Conservation (phyloP, 2,329 filamentous ascomycete species). For the Fusarium albosuccineum region DNA sequence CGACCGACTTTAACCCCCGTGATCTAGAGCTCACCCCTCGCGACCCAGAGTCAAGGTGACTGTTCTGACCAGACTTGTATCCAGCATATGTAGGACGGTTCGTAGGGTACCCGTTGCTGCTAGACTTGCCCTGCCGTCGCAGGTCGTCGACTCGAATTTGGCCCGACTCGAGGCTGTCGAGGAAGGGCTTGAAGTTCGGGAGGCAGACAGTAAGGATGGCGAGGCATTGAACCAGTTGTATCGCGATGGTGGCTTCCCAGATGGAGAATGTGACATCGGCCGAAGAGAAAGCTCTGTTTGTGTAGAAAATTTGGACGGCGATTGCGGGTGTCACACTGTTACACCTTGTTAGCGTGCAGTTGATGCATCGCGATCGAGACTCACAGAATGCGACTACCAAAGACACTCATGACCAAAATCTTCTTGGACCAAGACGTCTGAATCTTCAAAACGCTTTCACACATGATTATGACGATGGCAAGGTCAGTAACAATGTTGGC, state of each 20-base stretch:
- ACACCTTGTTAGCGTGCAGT: constrained; percentile 9
- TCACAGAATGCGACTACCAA: constrained; percentile 49
- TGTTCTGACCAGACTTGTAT: constrained; percentile 39
- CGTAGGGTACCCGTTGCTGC: constrained; percentile 41
- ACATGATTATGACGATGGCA: constrained; percentile 44
- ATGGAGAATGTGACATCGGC: constrained; percentile 40
- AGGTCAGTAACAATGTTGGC: constrained; percentile 50
- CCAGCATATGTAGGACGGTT: constrained; percentile 39
- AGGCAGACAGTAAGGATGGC: constrained; percentile 46
- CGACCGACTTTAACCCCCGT: constrained; percentile 7
- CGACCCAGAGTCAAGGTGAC: constrained; percentile 16
- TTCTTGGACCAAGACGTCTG: constrained; percentile 47
- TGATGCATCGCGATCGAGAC: constrained; percentile 9
- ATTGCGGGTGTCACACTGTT: constrained; percentile 46
- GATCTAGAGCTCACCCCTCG: constrained; percentile 6
- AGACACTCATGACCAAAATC: constrained; percentile 47
- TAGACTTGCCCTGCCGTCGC: constrained; percentile 44
- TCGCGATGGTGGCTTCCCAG: constrained; percentile 42
- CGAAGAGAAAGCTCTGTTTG: constrained; percentile 41
- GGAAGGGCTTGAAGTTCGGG: constrained; percentile 49
- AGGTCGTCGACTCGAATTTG: constrained; percentile 49
- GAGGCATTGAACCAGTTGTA: constrained; percentile 47
- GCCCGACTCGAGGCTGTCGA: constrained; percentile 47
- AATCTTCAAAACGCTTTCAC: constrained; percentile 46
- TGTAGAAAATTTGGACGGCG: constrained; percentile 45